A percentile compares a stretch with the other conserved stretches of the same genome.
Evolutionary conservation across 495 filamentous ascomycete species (phyloP).

Genomic region (Friedmanniomyces simplex): DNA sequence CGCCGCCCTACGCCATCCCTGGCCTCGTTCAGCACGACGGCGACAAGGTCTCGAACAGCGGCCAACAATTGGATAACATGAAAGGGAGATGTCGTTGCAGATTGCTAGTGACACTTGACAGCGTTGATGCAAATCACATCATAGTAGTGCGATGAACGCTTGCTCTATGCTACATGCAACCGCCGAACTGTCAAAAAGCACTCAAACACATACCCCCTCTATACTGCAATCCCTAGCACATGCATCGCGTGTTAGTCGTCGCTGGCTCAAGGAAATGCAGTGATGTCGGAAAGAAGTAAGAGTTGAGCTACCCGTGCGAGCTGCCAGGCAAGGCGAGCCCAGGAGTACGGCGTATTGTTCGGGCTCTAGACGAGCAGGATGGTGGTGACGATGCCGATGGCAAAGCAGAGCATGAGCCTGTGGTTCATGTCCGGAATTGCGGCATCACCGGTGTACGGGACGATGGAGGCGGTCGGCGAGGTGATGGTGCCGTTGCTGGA

Average conservation of each 20-base stretch:
- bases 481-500: conserved; percentile 10
- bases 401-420: conserved; percentile 5
- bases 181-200: background rate
- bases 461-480: background rate
- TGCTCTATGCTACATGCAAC: background rate
- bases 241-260: conserved; percentile 1
- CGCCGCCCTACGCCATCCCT: no score
- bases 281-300: background rate
- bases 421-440: background rate
- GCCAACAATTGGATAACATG: no score
- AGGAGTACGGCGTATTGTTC: background rate
- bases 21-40: no score
- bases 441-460: conserved; percentile 14
- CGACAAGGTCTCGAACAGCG: no score
- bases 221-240: background rate
- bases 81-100: no score
- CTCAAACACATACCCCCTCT: background rate
- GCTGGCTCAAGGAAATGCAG: background rate
- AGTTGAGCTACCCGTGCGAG: background rate
- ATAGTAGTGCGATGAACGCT: background rate
- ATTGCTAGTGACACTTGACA: no score
- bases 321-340: background rate
- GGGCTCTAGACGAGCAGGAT: conserved; percentile 12
- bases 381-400: conserved; percentile 8
- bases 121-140: background rate